A percentile compares a stretch with the other conserved stretches of the same genome.
These are phyloP conservation scores for Xylariaceae sp. DNA, from an alignment of 2,329 filamentous ascomycete species.

Conservation along the genomic window DNA sequence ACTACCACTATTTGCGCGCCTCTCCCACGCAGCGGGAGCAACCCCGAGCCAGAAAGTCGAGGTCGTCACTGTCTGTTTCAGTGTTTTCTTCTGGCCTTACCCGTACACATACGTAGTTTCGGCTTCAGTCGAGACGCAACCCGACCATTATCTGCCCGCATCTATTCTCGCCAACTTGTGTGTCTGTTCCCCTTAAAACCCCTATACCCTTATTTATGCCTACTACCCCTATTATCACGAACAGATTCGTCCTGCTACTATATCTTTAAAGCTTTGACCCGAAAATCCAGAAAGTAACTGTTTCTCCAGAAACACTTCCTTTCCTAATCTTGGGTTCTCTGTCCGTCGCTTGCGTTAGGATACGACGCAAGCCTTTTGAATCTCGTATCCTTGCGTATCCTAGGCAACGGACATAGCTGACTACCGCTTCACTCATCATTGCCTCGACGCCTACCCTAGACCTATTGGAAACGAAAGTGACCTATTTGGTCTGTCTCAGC, in stretches of 20 bases:
- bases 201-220: slow-evolving; percentile 4
- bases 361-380: background rate
- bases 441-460: background rate
- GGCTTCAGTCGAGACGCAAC: background rate
- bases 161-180: background rate
- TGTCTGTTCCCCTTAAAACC: background rate
- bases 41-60: background rate
- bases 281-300: background rate
- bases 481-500: background rate
- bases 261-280: background rate
- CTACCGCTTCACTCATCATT: background rate
- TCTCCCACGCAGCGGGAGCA: background rate
- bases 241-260: background rate
- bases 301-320: background rate
- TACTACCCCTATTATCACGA: background rate
- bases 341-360: background rate
- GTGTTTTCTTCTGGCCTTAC: background rate
- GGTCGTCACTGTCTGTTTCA: background rate
- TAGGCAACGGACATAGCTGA: background rate
- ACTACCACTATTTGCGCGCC: no score
- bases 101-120: background rate
- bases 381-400: background rate
- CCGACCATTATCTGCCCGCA: background rate
- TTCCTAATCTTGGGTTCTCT: background rate
- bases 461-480: background rate